Conservation (phyloP, 768 basidiomycete species). For the Exidia glandulosa region DNA sequence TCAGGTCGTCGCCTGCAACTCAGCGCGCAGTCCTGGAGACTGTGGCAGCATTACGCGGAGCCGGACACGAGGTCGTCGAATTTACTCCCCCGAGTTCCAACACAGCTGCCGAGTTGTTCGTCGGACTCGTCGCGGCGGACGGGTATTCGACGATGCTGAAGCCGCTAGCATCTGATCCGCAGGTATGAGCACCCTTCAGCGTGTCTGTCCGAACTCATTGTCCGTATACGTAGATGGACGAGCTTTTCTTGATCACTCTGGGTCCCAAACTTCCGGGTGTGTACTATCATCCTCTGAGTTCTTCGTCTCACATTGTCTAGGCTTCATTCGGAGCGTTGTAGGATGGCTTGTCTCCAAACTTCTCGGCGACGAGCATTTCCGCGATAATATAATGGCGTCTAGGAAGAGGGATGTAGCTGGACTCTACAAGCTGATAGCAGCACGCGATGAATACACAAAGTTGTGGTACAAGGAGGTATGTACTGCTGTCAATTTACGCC, state of each 20-base stretch:
- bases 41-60: constrained; percentile 47
- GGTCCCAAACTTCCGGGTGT: constrained; percentile 39
- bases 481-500: constrained; percentile 2
- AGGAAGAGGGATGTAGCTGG: constrained; percentile 39
- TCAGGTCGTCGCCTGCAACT: constrained; percentile 60
- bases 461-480: constrained; percentile 48
- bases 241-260: constrained; percentile 37
- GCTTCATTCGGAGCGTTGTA: constrained; percentile 32
- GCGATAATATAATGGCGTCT: constrained; percentile 26
- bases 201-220: background rate
- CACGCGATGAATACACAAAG: constrained; percentile 34
- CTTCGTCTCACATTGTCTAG: constrained; percentile 8
- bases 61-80: constrained; percentile 76
- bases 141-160: constrained; percentile 61
- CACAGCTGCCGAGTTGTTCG: constrained; percentile 47
- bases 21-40: constrained; percentile 66
- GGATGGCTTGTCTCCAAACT: constrained; percentile 33
- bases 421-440: constrained; percentile 31
- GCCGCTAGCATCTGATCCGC: constrained; percentile 57
- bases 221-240: constrained; percentile 31
- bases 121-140: constrained; percentile 57
- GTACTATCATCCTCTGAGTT: constrained; percentile 7
- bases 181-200: constrained; percentile 24
- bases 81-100: constrained; percentile 44
- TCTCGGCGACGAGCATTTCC: constrained; percentile 38